These are phyloP conservation scores for Striga asiatica DNA, from an alignment of 257 asterid genomes.

Conservation along the genomic window DNA sequence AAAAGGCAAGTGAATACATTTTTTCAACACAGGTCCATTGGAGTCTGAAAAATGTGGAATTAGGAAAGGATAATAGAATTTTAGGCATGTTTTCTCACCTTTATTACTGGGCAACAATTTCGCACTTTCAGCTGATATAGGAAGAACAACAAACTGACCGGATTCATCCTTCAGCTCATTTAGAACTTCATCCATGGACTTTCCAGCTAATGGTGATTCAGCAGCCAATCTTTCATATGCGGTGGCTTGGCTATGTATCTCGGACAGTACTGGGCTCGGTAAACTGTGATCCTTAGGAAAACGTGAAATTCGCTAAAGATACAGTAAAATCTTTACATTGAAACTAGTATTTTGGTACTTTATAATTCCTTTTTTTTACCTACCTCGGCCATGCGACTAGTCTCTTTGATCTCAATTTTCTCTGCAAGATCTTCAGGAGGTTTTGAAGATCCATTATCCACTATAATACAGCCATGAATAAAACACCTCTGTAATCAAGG, in stretches of 20 bases:
- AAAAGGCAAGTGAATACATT: too few relatives aligned
- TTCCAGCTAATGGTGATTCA: conserved; percentile 29
- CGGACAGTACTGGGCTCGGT: conserved; percentile 25
- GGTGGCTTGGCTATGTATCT: conserved; percentile 58
- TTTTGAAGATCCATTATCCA: conserved; percentile 24
- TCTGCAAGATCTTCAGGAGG: conserved; percentile 23
- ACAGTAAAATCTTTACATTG: too few relatives aligned
- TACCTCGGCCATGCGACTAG: conserved; percentile 39
- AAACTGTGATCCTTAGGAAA: conserved; percentile 37
- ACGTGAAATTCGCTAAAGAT: neutral
- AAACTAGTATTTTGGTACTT: neutral
- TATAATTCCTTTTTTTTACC: too few relatives aligned
- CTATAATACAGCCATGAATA: conserved; percentile 16
- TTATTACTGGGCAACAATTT: conserved; percentile 55
- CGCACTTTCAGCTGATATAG: conserved; percentile 83
- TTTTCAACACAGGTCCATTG: too few relatives aligned
- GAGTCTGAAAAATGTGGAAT: too few relatives aligned
- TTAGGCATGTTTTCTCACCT: conserved; percentile 43
- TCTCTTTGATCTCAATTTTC: conserved; percentile 22
- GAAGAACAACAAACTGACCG: conserved; percentile 62
- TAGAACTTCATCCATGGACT: conserved; percentile 39
- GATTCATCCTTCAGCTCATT: conserved; percentile 70
- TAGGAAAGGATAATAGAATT: too few relatives aligned
- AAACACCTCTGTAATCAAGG: too few relatives aligned
- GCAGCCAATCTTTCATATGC: conserved; percentile 48